Percentiles rank a stretch among this genome's conserved stretches.
Evolutionary conservation across 495 filamentous ascomycete species (phyloP).

Genomic region (Penicillium subrubescens): DNA sequence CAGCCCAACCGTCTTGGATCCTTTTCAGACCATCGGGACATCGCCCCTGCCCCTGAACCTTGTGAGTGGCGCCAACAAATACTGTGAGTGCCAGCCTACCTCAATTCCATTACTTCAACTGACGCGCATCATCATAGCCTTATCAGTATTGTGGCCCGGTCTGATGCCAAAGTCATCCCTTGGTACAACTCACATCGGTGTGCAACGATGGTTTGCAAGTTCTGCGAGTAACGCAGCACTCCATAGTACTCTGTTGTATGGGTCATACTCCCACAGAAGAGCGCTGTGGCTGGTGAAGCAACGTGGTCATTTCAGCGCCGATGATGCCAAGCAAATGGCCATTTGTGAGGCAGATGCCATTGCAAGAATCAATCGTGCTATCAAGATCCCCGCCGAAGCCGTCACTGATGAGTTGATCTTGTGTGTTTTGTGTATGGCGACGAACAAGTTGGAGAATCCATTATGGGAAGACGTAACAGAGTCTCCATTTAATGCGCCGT

Average conservation of each 20-base stretch:
- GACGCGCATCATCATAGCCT: neutral
- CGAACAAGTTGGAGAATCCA: constrained; percentile 6
- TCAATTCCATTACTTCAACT: neutral
- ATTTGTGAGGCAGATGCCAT: constrained; percentile 7
- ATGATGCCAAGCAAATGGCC: constrained; percentile 7
- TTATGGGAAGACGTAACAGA: constrained; percentile 1
- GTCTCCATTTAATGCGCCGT: neutral
- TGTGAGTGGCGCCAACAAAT: neutral
- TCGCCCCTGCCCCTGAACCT: neutral
- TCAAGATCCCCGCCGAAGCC: neutral
- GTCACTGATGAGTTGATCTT: constrained; percentile 5
- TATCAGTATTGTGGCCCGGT: neutral
- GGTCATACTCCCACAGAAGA: constrained; percentile 9
- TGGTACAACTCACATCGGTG: neutral
- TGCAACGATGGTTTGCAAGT: constrained; percentile 1
- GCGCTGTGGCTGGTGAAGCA: constrained; percentile 9
- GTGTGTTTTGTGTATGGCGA: constrained; percentile 12
- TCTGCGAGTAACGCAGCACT: constrained; percentile 5
- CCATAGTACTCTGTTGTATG: constrained; percentile 10
- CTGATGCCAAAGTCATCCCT: neutral
- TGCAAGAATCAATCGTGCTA: neutral
- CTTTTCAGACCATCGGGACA: neutral
- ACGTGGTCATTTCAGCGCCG: constrained; percentile 7
- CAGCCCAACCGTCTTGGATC: neutral
- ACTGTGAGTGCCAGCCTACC: neutral